Conservation (phyloP, 2,329 filamentous ascomycete species). For the Cladorrhinum sp. region DNA sequence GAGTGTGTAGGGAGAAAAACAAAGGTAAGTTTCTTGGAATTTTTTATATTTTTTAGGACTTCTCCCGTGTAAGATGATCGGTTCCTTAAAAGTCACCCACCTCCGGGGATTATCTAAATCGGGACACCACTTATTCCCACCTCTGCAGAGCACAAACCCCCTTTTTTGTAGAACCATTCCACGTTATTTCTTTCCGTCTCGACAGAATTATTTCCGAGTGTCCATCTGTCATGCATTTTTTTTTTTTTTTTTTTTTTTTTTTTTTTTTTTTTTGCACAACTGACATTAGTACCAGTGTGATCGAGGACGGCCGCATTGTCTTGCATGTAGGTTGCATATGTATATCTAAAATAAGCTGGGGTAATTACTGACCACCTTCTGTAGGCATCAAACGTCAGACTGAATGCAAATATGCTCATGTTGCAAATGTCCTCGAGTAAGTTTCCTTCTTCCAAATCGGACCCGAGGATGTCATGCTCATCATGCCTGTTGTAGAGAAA, state of each 20-base stretch:
- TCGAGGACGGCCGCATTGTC: constrained; percentile 65
- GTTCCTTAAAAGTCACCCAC: background rate
- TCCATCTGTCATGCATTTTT: background rate
- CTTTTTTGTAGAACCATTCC: background rate
- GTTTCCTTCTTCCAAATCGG: constrained; percentile 29
- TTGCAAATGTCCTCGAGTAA: constrained; percentile 74
- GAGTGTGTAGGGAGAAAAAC: constrained; percentile 82
- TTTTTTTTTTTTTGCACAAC: background rate
- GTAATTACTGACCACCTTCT: constrained; percentile 16
- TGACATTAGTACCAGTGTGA: constrained; percentile 57
- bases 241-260: too few species aligned
- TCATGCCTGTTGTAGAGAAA: constrained; percentile 46
- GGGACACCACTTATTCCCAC: background rate
- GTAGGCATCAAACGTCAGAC: constrained; percentile 73
- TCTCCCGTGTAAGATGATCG: too few species aligned
- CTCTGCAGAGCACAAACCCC: background rate
- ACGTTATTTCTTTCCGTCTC: background rate
- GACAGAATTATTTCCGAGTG: background rate
- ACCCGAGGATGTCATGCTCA: constrained; percentile 5
- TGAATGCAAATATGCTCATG: constrained; percentile 69
- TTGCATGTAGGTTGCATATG: constrained; percentile 52
- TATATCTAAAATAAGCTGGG: background rate
- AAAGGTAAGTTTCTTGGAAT: constrained; percentile 52
- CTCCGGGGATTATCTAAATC: background rate
- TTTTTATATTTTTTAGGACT: constrained; percentile 7